Evolutionary conservation across 257 asterid species (phyloP), one percentile per base, ranked within the genome.

Genomic region (Petunia secreta): DNA sequence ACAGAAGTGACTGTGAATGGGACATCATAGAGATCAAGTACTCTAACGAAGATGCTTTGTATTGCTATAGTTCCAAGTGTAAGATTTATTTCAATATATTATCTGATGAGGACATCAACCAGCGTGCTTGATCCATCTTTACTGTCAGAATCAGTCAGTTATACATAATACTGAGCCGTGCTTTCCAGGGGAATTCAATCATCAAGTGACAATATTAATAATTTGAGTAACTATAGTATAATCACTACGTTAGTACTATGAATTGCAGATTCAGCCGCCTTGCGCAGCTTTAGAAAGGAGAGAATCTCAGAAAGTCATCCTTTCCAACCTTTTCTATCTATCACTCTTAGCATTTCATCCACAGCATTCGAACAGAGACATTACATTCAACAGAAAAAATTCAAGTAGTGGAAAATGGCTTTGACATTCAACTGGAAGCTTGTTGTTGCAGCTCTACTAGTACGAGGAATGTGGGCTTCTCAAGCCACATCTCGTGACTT

Each of bases 391-490:
- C 53, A 37, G 13, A 13, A 6, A 59, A 76, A 5, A 3, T n/a
- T 11, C 10, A 7, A 57, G 54, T 54, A 34, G 38, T 8, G 65
- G 63, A 62, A 68, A 67, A 87, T 87, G 90, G 85, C 87, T 39
- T 79, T 67, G 73, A 53, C 40, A 54, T 36, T 9, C 52, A 44
- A 50, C 41, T 71, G 75, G 80, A 85, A 58, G 67, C 59, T 84
- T 64, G 16, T 81, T 4, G 53, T 84, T 9, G 80, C 68, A 8
- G 81, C 83, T 43, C 4, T 84, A 1, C 2, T 87, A 0, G 80
- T 85, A 6, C 6, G 84, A 67, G 84, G 60, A 43, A 80, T 78
- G 60, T 89, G 84, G 68, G 83, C 60, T 43, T 83, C 68, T 69
- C 83, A 39, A 46, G 39, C 82, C 62, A 38, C 78, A 7, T 87